phyloP scores from a whole-genome alignment of 2,329 filamentous ascomycete genomes.

The Colletotrichum incanum region DNA sequence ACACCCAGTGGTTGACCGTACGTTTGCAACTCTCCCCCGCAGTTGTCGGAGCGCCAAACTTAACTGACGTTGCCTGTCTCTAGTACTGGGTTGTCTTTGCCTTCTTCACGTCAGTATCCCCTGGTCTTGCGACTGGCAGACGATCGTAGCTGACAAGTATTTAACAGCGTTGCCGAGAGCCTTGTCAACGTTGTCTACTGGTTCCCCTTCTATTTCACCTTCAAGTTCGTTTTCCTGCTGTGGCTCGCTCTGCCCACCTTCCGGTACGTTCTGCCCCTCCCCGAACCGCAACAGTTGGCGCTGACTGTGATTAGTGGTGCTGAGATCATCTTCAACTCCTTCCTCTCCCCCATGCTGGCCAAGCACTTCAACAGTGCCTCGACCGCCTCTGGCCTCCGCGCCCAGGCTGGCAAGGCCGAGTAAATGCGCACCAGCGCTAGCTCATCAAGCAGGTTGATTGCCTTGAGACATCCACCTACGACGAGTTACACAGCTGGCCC shows the following conservation, averaged over 20 bases:
- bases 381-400: constrained; percentile 88
- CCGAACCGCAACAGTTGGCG: constrained; percentile 15
- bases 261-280: constrained; percentile 74
- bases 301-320: constrained; percentile 78
- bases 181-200: constrained; percentile 89
- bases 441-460: constrained; percentile 40
- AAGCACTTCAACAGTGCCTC: constrained; percentile 86
- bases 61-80: constrained; percentile 14
- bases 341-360: constrained; percentile 91
- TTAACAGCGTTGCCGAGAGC: constrained; percentile 80
- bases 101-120: constrained; percentile 76
- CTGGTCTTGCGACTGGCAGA: constrained; percentile 31
- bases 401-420: constrained; percentile 85
- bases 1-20: constrained; percentile 86
- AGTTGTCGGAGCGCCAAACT: constrained; percentile 31
- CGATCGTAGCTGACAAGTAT: constrained; percentile 27
- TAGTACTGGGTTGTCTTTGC: constrained; percentile 92
- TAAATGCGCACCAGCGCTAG: constrained; percentile 57
- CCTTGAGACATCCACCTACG: constrained; percentile 39
- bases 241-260: constrained; percentile 98
- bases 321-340: constrained; percentile 96
- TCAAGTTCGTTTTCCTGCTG: constrained; percentile 98
- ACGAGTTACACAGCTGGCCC: constrained; percentile 35
- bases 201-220: constrained; percentile 99
- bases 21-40: constrained; percentile 50